Conservation (phyloP, 1,284 basidiomycete genomes). For the Leccinum fuscescens region DNA sequence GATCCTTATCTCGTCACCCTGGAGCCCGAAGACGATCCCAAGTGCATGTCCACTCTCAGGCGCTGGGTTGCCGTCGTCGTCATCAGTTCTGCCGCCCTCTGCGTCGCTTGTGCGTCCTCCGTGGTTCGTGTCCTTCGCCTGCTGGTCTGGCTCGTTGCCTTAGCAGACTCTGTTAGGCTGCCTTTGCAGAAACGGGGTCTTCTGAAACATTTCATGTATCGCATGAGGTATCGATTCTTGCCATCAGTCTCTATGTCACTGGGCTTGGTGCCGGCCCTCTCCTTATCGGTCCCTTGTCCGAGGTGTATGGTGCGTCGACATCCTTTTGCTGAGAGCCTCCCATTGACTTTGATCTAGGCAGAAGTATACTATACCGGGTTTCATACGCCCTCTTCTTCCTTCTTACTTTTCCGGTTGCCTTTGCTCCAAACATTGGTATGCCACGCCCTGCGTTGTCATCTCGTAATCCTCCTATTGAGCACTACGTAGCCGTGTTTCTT, state of each 20-base stretch:
- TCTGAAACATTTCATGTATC: conserved; percentile 59
- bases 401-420: conserved; percentile 66
- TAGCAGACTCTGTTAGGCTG: conserved; percentile 44
- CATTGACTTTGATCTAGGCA: conserved; percentile 44
- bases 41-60: conserved; percentile 41
- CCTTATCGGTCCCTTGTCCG: conserved; percentile 48
- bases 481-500: conserved; percentile 40
- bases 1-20: conserved; percentile 36
- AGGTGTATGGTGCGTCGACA: conserved; percentile 41
- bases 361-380: conserved; percentile 50
- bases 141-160: background rate
- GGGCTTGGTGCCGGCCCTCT: conserved; percentile 51
- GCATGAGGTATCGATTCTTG: conserved; percentile 65
- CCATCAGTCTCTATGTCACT: conserved; percentile 69
- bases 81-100: conserved; percentile 54
- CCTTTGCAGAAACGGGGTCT: conserved; percentile 64
- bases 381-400: conserved; percentile 52
- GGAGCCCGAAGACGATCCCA: conserved; percentile 52
- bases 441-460: background rate
- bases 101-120: conserved; percentile 71
- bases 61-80: conserved; percentile 61
- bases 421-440: conserved; percentile 58
- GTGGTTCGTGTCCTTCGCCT: conserved; percentile 45
- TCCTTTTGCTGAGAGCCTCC: conserved; percentile 28
- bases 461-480: background rate